Evolutionary conservation across 2,329 filamentous ascomycete genomes (phyloP).

Genomic region (Chlorencoelia australis): DNA sequence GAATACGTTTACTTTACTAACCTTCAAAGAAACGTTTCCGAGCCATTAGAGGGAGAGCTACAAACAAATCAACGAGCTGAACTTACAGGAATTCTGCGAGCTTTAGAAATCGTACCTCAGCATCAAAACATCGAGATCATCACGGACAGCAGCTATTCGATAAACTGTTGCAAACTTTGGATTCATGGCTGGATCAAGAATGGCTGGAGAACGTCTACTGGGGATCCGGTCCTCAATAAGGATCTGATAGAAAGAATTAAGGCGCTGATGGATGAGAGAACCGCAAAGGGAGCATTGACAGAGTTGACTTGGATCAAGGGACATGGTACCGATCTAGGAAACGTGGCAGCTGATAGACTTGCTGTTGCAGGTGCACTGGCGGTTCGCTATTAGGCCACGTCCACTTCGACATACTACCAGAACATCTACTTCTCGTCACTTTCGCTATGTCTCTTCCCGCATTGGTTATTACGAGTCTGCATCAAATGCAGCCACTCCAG

Average conservation of each 20-base stretch:
- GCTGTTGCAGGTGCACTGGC: constrained; percentile 54
- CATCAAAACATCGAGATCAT: constrained; percentile 64
- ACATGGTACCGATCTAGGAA: constrained; percentile 63
- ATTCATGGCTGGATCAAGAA: constrained; percentile 65
- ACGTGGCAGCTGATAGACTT: constrained; percentile 68
- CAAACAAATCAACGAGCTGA: constrained; percentile 98
- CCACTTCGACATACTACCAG: too few relatives aligned
- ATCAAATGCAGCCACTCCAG: too few relatives aligned
- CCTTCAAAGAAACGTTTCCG: constrained; percentile 39
- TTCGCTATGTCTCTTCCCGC: too few relatives aligned
- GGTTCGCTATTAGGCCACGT: too few relatives aligned
- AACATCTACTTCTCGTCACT: too few relatives aligned
- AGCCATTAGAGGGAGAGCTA: constrained; percentile 25
- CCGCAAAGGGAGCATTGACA: constrained; percentile 48
- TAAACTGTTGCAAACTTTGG: constrained; percentile 84
- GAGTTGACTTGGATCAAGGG: constrained; percentile 86
- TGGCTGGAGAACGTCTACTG: constrained; percentile 64
- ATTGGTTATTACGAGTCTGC: too few relatives aligned
- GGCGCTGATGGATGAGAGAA: constrained; percentile 59
- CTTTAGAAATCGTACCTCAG: constrained; percentile 63
- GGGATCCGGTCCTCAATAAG: constrained; percentile 71
- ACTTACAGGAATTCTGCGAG: constrained; percentile 75
- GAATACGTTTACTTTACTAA: constrained; percentile 1
- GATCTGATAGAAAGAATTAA: constrained; percentile 72
- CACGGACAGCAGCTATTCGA: constrained; percentile 85